Evolutionary conservation across 2,329 filamentous ascomycete species (phyloP), one percentile per base, ranked within the genome.

Genomic region (Lasiodiplodia sp.): DNA sequence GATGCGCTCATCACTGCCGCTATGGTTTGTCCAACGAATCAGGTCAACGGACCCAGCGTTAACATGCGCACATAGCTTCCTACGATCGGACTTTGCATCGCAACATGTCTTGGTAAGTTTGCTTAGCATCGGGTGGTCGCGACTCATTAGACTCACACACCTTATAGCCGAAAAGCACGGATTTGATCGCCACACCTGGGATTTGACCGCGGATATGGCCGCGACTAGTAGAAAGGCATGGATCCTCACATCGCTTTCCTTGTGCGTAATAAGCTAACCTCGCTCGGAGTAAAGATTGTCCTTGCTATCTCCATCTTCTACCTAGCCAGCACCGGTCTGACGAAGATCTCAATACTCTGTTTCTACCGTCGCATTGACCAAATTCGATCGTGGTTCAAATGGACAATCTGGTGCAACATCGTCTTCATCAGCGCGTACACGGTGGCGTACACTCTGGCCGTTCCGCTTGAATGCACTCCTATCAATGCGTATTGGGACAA

Each of bases 361-460:
- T 83, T 84, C 72, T 83, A 84, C 69, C 78, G 79, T 3, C 78
- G 82, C 6, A 75, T 84, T 10, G 71, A 68, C 3, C 77, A 76
- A 1, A 75, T 80, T 28, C 78, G 77, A 0, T 74, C 71, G 44
- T 71, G 68, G 14, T 83, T 81, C 71, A 75, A 79, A 2, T 78
- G 76, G 67, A 77, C 76, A 16, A 76, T 82, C 3, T 78, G 77
- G 70, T 74, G 68, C 8, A 76, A 74, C 8, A 83, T 84, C 25
- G 68, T 69, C 18, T 79, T 81, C 68, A 81, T 82, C 21, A 67
- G 78, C 5, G 68, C 74, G 10, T 83, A 81, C 71, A 77, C 77
- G 16, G 60, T 83, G 37, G 71, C 76, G 6, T 83, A 83, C 72
- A 73, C 75, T 49, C 55, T 79, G 68, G 68, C 73, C 70, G 70